Evolutionary conservation across 306 rosid genomes (phyloP), one percentile per base, ranked within the genome.

Genomic region (Gillenia trifoliata): DNA sequence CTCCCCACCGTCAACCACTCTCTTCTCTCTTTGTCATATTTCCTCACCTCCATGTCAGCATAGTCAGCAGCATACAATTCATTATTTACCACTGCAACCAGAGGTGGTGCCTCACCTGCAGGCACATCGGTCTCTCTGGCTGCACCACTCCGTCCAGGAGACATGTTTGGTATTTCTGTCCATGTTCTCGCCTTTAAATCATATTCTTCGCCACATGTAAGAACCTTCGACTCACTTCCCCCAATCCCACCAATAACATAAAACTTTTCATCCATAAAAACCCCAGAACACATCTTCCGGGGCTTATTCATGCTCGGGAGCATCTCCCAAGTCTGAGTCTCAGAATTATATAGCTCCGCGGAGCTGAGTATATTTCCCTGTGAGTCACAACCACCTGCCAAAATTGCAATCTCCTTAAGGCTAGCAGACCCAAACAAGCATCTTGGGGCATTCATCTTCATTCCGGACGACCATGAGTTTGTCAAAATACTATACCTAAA

Each of bases 381-480:
- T 1, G 96, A 89, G 80, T 93, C 92, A 79, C 97, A 93, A 1
- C 98, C 98, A 22, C 98, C 98, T 5, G 97, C 98, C 64, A 93
- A 79, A 77, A 93, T 93, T 17, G 98, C 98, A n/a, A 84, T 84
- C 88, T 93, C 97, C 11, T 91, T 95, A 0, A 83, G 85, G 75
- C 98, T 89, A 8, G 98, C 98, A 28, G 98, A 93, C 74, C 98
- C 97, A 31, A 93, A 93, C 86, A 93, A 85, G 79, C 96, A 91
- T 77, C 97, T 89, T 20, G 98, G 98, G 70, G 83, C 84, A 73
- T 91, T 89, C 98, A 91, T 93, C 73, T 82, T 84, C 84, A 83
- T 83, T 36, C 96, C 98, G 8, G 90, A 76, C 25, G 91, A 68
- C 98, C 98, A 93, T 0, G 97, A 91, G 82, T 93, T 91, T 19